Base-by-base conservation (phyloP, 805 yeast species). In the Danielia oregonensis region DNA sequence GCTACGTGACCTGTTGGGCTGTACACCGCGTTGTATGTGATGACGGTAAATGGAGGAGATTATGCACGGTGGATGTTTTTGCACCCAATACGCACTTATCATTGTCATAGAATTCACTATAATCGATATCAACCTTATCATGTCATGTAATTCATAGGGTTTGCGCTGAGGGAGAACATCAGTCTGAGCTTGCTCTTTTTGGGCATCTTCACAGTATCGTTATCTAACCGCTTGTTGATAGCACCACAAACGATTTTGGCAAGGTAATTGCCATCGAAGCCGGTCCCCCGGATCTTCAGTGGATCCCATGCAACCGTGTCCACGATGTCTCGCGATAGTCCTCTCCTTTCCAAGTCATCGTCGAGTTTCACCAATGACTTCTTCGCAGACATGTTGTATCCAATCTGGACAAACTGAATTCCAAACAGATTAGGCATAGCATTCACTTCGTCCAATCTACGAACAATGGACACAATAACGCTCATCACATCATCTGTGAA, bases 231-330 rank as follows among this genome's bases (percentile, higher is more conserved):
- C 34, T 42, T 44, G 15, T 39, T 39, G 18, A 44, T 41, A 19
- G 44, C 48, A 1, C 46, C 46, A 24, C 43, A 44, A 17, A 44
- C 46, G 1, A 40, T 44, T 18, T 44, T 44, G 23, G 40, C 32
- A 11, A 44, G 36, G 25, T 42, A 44, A 31, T 30, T 26, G 6
- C 43, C 46, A 16, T 42, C 43, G 18, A 44, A 44, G 9, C 38
- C 39, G 3, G 38, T 30, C 4, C 42, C 38, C 15, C 33, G 46
- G 12, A 37, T 28, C 15, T 36, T 41, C n/a, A 17, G 6, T 5
- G 23, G 30, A 5, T 30, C 9, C 48, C 48, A 43, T 2, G 48
- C 44, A 12, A 43, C 46, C 9, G 46, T 44, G 28, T 42, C 46
- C 12, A 44, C 32, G 13, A 42, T 42, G 14, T 42, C 46, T 6